A percentile compares a stretch with the other conserved stretches of the same genome.
phyloP scores from a whole-genome alignment of 495 filamentous ascomycete genomes.

The Penicillium goetzii region DNA sequence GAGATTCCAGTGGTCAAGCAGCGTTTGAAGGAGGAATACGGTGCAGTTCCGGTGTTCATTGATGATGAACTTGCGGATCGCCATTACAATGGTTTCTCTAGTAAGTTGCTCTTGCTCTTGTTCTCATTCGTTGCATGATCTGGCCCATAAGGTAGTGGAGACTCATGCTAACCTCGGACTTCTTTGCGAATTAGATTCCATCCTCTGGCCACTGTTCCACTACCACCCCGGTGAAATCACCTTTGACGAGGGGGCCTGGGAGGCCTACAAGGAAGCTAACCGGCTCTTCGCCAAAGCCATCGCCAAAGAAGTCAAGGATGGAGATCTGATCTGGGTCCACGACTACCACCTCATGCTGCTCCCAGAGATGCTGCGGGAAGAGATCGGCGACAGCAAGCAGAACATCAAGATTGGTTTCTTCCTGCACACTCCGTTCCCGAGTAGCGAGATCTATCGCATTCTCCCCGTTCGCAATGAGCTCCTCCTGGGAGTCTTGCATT shows the following conservation, averaged over 20 bases:
- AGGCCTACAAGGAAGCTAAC: slow-evolving; percentile 90
- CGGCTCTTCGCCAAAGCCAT: slow-evolving; percentile 83
- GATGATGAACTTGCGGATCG: slow-evolving; percentile 77
- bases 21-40: slow-evolving; percentile 72
- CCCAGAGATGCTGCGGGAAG: slow-evolving; percentile 89
- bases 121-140: background rate
- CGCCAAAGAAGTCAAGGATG: slow-evolving; percentile 79
- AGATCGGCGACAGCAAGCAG: slow-evolving; percentile 70
- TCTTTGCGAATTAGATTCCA: slow-evolving; percentile 67
- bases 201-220: slow-evolving; percentile 96
- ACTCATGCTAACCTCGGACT: background rate
- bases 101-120: slow-evolving; percentile 51
- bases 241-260: slow-evolving; percentile 93
- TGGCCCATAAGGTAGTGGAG: background rate
- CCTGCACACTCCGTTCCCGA: slow-evolving; percentile 96
- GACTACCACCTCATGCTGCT: slow-evolving; percentile 98
- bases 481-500: slow-evolving; percentile 81
- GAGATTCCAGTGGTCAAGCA: slow-evolving; percentile 66
- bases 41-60: slow-evolving; percentile 76
- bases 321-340: slow-evolving; percentile 95
- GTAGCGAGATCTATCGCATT: slow-evolving; percentile 94
- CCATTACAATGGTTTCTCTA: slow-evolving; percentile 87
- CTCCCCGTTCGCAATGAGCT: slow-evolving; percentile 89
- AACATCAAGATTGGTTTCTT: slow-evolving; percentile 98
- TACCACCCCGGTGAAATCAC: slow-evolving; percentile 98